These are phyloP conservation scores for Hypoxylon sp. DNA, from an alignment of 2,329 filamentous ascomycete genomes.

Conservation along the genomic window DNA sequence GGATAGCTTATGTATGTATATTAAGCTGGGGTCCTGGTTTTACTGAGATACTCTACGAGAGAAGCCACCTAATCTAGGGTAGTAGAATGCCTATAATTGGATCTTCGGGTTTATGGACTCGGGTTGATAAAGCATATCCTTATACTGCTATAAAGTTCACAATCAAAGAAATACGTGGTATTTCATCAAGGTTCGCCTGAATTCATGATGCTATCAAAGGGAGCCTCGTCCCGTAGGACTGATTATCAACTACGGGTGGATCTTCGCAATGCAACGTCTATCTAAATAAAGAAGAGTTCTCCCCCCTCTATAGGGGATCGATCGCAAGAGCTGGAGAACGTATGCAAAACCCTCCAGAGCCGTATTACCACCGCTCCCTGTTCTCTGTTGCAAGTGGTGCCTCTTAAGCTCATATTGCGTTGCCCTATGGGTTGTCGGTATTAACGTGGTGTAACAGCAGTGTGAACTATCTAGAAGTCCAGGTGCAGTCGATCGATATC, in stretches of 20 bases:
- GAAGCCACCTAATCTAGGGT: too few species aligned
- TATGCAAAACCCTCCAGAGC: not conserved
- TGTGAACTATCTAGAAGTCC: not conserved
- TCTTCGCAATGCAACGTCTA: constrained; percentile 14
- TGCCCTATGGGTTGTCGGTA: not conserved
- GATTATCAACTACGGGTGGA: constrained; percentile 1
- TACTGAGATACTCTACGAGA: too few species aligned
- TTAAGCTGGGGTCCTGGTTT: not conserved
- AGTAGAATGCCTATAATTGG: not conserved
- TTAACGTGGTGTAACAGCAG: not conserved
- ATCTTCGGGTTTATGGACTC: not conserved
- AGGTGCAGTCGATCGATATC: not conserved
- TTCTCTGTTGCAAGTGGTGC: not conserved
- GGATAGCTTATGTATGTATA: not conserved
- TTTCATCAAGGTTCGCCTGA: not conserved
- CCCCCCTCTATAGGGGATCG: not conserved
- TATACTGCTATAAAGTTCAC: not conserved
- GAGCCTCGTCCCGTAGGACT: not conserved
- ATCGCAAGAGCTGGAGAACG: not conserved
- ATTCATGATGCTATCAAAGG: not conserved
- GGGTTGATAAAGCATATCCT: not conserved
- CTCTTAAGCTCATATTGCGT: not conserved
- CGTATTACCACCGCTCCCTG: not conserved
- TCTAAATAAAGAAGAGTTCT: not conserved
- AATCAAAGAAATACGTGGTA: not conserved